phyloP scores from a whole-genome alignment of 768 basidiomycete genomes.

The Strobilomyces dryophilus region DNA sequence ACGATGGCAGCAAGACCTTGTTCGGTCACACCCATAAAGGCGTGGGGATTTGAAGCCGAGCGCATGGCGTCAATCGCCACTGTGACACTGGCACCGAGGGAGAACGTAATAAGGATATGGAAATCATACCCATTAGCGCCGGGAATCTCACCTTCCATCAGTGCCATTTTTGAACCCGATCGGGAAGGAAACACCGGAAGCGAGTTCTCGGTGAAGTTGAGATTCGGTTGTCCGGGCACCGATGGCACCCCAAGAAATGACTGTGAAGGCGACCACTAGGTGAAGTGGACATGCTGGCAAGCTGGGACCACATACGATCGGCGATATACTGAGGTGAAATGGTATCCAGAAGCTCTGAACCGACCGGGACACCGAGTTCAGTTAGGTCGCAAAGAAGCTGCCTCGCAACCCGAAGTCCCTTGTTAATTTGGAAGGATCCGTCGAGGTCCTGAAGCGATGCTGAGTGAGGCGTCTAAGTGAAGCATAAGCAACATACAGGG shows the following conservation, averaged over 20 bases:
- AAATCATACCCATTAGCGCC: background rate
- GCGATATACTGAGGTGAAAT: conserved; percentile 81
- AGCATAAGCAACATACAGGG: conserved; percentile 40
- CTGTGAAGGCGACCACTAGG: conserved; percentile 26
- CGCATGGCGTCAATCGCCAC: conserved; percentile 98
- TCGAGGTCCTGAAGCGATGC: conserved; percentile 59
- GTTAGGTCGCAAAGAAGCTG: conserved; percentile 91
- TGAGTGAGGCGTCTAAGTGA: background rate
- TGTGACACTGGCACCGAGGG: conserved; percentile 45
- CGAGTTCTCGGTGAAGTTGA: conserved; percentile 94
- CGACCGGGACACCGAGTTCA: conserved; percentile 85
- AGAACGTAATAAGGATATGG: background rate
- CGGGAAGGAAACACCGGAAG: conserved; percentile 94
- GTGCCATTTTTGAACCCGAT: conserved; percentile 99
- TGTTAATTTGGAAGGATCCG: conserved; percentile 94
- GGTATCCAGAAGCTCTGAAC: conserved; percentile 88
- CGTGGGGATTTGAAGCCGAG: conserved; percentile 86
- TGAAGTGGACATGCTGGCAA: background rate
- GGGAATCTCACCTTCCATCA: conserved; percentile 64
- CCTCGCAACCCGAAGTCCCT: conserved; percentile 84
- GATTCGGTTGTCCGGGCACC: conserved; percentile 97
- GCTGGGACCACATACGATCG: conserved; percentile 48
- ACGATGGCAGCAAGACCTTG: conserved; percentile 93
- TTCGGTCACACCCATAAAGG: conserved; percentile 92
- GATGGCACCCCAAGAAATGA: conserved; percentile 92